Evolutionary conservation across 2,329 filamentous ascomycete genomes (phyloP).

Genomic region (Penicillium expansum): DNA sequence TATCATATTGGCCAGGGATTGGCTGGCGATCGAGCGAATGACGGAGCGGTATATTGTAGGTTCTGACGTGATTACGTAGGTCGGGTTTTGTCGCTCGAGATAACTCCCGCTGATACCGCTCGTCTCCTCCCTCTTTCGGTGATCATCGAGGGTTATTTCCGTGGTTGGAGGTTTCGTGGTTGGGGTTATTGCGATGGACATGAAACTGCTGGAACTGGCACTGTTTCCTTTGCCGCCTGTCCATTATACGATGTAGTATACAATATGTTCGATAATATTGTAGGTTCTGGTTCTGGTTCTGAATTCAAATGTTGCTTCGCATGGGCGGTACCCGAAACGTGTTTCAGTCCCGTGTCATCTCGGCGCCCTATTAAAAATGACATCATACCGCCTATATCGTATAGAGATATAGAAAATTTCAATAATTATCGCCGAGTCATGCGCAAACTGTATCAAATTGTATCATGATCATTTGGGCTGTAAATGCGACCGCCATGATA

Average conservation of each 20-base stretch:
- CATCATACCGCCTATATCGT: neutral
- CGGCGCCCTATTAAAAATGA: neutral
- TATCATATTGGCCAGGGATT: neutral
- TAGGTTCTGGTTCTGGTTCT: neutral
- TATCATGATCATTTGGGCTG: neutral
- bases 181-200: slow-evolving; percentile 4
- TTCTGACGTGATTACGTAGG: slow-evolving; percentile 4
- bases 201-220: neutral
- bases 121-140: neutral
- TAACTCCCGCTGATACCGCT: neutral
- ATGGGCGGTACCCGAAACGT: neutral
- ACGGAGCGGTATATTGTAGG: neutral
- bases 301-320: neutral
- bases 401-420: neutral
- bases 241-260: neutral
- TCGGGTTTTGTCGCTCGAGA: neutral
- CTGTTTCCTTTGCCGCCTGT: neutral
- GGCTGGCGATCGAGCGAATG: neutral
- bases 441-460: neutral
- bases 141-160: neutral
- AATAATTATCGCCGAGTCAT: neutral
- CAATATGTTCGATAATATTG: neutral
- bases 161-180: neutral
- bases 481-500: neutral
- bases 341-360: neutral